phyloP scores from a whole-genome alignment of 164 flowering plant genomes.

The Warburgia ugandensis region DNA sequence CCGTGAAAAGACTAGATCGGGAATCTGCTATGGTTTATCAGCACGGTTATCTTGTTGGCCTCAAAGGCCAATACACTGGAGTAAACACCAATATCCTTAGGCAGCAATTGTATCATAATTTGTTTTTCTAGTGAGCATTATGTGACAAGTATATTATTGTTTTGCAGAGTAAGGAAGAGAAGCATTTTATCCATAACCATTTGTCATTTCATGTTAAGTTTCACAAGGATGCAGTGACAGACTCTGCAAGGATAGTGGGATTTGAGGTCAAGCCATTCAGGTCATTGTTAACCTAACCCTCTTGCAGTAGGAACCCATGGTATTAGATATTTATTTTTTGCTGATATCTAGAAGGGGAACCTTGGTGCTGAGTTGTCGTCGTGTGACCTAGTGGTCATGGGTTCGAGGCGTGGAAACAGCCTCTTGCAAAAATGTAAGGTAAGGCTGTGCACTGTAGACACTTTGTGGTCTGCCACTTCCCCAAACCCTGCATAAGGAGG shows the following conservation, averaged over 20 bases:
- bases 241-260: slow-evolving; percentile 86
- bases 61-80: slow-evolving; percentile 67
- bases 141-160: neutral
- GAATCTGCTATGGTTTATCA: slow-evolving; percentile 54
- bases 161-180: slow-evolving; percentile 75
- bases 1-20: slow-evolving; percentile 55
- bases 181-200: slow-evolving; percentile 82
- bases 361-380: too few relatives aligned
- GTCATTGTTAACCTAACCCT: slow-evolving; percentile 27
- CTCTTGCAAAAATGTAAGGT: too few relatives aligned
- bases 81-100: slow-evolving; percentile 29
- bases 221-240: slow-evolving; percentile 66
- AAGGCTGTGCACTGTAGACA: too few relatives aligned
- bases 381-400: too few relatives aligned
- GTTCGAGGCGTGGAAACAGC: too few relatives aligned
- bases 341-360: too few relatives aligned
- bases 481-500: too few relatives aligned
- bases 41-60: slow-evolving; percentile 77
- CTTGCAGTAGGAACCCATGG: too few relatives aligned
- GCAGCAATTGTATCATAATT: too few relatives aligned
- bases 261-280: slow-evolving; percentile 95
- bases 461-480: too few relatives aligned
- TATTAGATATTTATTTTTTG: too few relatives aligned
- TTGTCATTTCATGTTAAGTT: slow-evolving; percentile 70
- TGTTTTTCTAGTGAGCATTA: too few relatives aligned